These are phyloP conservation scores for Dactylellina leptospora DNA, from an alignment of 2,329 filamentous ascomycete species.

Conservation along the genomic window DNA sequence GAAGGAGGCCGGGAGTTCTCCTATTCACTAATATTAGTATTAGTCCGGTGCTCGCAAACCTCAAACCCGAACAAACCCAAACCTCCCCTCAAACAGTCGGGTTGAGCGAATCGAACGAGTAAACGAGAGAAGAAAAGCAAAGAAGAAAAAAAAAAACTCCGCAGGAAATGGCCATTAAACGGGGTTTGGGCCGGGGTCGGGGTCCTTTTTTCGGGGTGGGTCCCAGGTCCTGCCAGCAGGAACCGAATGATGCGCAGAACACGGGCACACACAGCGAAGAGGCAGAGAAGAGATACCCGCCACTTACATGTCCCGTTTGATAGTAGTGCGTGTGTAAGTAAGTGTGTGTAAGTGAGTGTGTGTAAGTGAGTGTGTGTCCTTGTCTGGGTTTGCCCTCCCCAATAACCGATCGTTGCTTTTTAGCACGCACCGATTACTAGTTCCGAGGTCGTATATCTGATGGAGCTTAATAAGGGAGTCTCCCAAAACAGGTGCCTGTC, in stretches of 20 bases:
- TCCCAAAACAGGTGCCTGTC: constrained; percentile 15
- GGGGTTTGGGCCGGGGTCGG: too few species aligned
- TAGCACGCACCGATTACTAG: background rate
- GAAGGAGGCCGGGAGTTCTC: too few species aligned
- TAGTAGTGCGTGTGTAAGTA: background rate
- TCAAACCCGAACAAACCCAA: too few species aligned
- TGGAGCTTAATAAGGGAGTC: constrained; percentile 1
- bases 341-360: background rate
- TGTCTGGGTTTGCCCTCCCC: too few species aligned
- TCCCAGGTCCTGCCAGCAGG: background rate
- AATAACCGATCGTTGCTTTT: constrained; percentile 1
- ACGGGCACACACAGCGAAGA: background rate
- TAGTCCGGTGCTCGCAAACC: too few species aligned
- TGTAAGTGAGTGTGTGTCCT: background rate
- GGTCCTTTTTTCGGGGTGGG: constrained; percentile 5
- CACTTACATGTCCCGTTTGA: too few species aligned
- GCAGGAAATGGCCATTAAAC: too few species aligned
- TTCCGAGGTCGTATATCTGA: background rate
- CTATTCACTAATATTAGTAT: too few species aligned
- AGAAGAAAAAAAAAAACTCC: constrained; percentile 1
- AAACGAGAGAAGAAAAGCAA: background rate
- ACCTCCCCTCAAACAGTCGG: too few species aligned
- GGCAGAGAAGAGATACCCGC: background rate
- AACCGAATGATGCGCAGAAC: constrained; percentile 34
- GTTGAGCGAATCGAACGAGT: background rate